phyloP scores from a whole-genome alignment of 1,139 yeast species.

The Ogataea hybrid region DNA sequence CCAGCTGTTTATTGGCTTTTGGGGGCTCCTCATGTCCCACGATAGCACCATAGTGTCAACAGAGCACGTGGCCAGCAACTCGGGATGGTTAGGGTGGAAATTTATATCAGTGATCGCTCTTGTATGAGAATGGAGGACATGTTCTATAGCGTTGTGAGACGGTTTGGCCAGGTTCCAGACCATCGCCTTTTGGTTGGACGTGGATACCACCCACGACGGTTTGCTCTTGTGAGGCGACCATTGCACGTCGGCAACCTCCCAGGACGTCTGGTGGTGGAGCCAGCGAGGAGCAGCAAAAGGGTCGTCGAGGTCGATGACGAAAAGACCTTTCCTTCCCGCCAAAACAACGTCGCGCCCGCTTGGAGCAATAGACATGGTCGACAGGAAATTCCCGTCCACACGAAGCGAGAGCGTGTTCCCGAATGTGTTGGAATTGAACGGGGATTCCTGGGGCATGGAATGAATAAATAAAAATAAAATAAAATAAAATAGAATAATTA shows the following conservation, averaged over 20 bases:
- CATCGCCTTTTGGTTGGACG: constrained; percentile 92
- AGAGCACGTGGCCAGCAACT: constrained; percentile 88
- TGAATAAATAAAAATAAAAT: no score
- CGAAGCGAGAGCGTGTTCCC: constrained; percentile 78
- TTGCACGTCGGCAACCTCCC: constrained; percentile 99
- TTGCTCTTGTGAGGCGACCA: constrained; percentile 90
- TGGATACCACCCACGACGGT: constrained; percentile 90
- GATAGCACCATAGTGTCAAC: constrained; percentile 83
- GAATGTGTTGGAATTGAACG: constrained; percentile 45
- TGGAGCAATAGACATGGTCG: constrained; percentile 83
- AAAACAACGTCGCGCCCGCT: constrained; percentile 91
- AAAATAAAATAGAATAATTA: no score
- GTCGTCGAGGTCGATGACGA: constrained; percentile 89
- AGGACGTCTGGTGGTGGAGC: constrained; percentile 87
- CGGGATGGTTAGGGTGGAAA: constrained; percentile 86
- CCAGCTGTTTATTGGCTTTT: constrained; percentile 68
- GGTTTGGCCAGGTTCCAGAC: constrained; percentile 88
- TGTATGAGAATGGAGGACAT: constrained; percentile 83
- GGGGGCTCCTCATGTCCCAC: constrained; percentile 89
- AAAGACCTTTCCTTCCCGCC: constrained; percentile 86
- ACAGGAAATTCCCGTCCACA: constrained; percentile 62
- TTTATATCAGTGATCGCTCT: constrained; percentile 95
- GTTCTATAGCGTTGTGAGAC: constrained; percentile 75
- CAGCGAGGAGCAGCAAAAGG: constrained; percentile 95
- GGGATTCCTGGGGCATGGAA: constrained; percentile 18